A percentile compares a stretch with the other conserved stretches of the same genome.
Conservation (phyloP, 805 yeast species). For the Metschnikowia henanensis region DNA sequence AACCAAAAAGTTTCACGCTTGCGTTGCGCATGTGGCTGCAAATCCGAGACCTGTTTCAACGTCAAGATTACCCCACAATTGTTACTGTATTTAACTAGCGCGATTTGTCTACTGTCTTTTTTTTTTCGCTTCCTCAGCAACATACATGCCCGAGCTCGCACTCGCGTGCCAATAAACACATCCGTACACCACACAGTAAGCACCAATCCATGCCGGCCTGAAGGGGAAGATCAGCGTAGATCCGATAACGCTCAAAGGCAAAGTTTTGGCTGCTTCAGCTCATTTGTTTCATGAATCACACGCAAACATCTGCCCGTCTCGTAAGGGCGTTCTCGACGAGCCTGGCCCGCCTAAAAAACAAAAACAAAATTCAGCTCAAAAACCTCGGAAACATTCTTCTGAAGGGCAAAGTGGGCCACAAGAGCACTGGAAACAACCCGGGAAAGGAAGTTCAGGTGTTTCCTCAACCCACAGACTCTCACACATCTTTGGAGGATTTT, state of each 20-base stretch:
- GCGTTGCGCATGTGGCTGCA: not conserved
- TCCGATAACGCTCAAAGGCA: not conserved
- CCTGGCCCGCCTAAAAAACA: slow-evolving; percentile 1
- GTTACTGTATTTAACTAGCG: not conserved
- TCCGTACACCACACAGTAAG: slow-evolving; percentile 1
- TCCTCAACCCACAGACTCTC: not conserved
- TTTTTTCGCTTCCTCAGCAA: not conserved
- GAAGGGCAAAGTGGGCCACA: slow-evolving; percentile 28
- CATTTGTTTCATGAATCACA: not conserved
- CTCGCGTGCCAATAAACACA: not conserved
- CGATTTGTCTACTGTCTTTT: not conserved
- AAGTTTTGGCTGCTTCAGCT: too few species aligned
- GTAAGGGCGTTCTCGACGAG: slow-evolving; percentile 4
- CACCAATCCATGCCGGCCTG: too few species aligned
- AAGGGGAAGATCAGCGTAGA: not conserved
- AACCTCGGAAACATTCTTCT: slow-evolving; percentile 33
- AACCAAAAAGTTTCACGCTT: too few species aligned
- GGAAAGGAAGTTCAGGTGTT: slow-evolving; percentile 1
- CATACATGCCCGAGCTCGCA: slow-evolving; percentile 8
- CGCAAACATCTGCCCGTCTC: not conserved
- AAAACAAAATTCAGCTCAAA: slow-evolving; percentile 27
- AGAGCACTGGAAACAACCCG: slow-evolving; percentile 1
- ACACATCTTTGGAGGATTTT: slow-evolving; percentile 9
- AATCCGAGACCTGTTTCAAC: too few species aligned
- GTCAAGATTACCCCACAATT: not conserved